Base-by-base conservation (phyloP, 495 filamentous ascomycete species). In the Parathielavia appendiculata region DNA sequence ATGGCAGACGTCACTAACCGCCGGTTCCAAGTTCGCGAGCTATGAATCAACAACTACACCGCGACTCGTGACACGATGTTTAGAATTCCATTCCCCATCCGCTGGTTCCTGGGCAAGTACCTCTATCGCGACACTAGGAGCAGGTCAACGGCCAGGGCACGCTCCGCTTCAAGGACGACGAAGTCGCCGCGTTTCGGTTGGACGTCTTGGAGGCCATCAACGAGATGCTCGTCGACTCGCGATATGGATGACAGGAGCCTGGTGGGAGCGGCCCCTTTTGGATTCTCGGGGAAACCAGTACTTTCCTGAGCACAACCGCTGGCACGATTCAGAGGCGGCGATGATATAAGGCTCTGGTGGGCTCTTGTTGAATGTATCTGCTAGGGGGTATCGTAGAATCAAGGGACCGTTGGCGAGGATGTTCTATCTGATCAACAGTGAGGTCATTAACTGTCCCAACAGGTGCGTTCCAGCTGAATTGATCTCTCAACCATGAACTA, bases 21-120 rank as follows among this genome's bases (percentile, higher is more conserved):
- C 20, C 17, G 9, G 1, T 50, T 10, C 1, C 61, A 79, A 76
- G 61, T 54, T 2, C 69, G 66, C 43, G 81, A 83, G 66, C 72
- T 73, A 60, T 87, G 82, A 83, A 58, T 74, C 5, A 64, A 81
- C 45, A 86, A 87, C 65, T 86, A 81, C 74, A 81, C 84, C 67
- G 65, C 71, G 9, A 83, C 84, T 82, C 79, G 84, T 32, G 74
- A 76, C 38, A 66, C 79, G 34, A 68, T 78, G 1, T 71, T 87
- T 16, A 69, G 54, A 20, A 22, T 85, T 2, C 76, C 82, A 0
- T 85, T 77, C 62, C 78, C 75, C 0, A 17, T 83, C 6, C 77
- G 74, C n/a, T 47, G 81, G 0, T 1, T 85, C 8, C 66, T 86
- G n/a, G 84, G 84, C 1, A 60, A 69, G 4, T 39, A 85, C 0